Conservation (phyloP, 2,329 filamentous ascomycete species). For the Aspergillus alliaceus region DNA sequence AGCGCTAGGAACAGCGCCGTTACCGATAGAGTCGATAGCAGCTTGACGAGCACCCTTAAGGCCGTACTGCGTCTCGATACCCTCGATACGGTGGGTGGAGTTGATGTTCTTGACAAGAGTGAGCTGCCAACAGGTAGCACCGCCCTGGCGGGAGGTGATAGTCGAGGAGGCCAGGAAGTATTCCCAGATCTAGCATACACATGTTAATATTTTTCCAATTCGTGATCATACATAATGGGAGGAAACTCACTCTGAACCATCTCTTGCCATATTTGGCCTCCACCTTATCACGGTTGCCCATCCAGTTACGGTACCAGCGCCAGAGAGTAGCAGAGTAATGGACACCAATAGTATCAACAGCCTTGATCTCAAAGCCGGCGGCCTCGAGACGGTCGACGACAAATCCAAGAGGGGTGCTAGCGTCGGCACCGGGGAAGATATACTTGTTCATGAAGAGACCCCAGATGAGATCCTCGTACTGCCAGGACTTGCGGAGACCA, state of each 20-base stretch:
- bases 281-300: conserved; percentile 89
- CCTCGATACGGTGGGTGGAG: conserved; percentile 77
- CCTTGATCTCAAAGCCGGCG: conserved; percentile 88
- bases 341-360: conserved; percentile 87
- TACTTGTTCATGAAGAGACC: conserved; percentile 99
- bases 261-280: conserved; percentile 90
- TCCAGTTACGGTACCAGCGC: conserved; percentile 99
- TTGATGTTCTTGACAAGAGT: conserved; percentile 88
- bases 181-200: conserved; percentile 71
- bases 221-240: too few relatives aligned
- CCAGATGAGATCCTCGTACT: conserved; percentile 98
- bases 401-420: conserved; percentile 87
- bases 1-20: conserved; percentile 37
- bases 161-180: conserved; percentile 85
- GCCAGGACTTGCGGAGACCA: conserved; percentile 90
- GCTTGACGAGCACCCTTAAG: conserved; percentile 65
- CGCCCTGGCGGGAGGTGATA: conserved; percentile 80
- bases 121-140: conserved; percentile 84
- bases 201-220: background rate
- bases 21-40: conserved; percentile 35
- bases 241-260: conserved; percentile 82
- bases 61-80: conserved; percentile 67
- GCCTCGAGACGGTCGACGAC: conserved; percentile 82
- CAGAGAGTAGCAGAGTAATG: conserved; percentile 97
- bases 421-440: conserved; percentile 95